Conservation (phyloP, 257 asterid species). For the Ligustrum vulgare region DNA sequence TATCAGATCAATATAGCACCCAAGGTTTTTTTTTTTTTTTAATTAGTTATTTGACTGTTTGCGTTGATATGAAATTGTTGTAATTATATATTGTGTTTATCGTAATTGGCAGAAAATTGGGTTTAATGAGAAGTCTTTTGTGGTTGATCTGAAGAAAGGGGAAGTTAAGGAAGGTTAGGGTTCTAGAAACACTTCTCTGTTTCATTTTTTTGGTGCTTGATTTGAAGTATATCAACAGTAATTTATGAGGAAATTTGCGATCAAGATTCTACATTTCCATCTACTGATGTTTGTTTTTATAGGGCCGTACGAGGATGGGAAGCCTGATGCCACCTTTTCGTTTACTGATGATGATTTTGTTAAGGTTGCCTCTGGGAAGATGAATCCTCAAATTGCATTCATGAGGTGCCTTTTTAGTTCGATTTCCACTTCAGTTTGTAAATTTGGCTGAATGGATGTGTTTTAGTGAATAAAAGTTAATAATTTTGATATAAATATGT, state of each 20-base stretch:
- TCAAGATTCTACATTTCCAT: neutral
- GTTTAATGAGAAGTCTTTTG: constrained; percentile 69
- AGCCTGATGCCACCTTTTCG: constrained; percentile 94
- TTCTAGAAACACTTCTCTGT: constrained; percentile 6
- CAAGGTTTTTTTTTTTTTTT: constrained; percentile 51
- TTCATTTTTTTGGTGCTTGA: neutral
- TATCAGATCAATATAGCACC: constrained; percentile 92
- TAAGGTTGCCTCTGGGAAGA: constrained; percentile 47
- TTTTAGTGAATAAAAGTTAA: neutral
- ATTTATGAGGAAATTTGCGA: neutral
- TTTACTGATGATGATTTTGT: constrained; percentile 70
- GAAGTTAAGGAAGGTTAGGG: constrained; percentile 81
- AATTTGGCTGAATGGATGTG: neutral
- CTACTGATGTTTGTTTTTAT: neutral
- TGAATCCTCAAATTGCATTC: constrained; percentile 70
- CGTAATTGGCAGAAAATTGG: constrained; percentile 60
- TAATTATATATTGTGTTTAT: neutral
- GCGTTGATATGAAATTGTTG: neutral
- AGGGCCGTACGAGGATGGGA: constrained; percentile 87
- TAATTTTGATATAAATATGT: constrained; percentile 1
- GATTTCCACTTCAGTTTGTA: constrained; percentile 6
- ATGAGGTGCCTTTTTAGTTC: constrained; percentile 37
- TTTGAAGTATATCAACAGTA: neutral
- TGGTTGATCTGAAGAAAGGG: constrained; percentile 95
- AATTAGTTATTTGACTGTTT: neutral